phyloP scores from a whole-genome alignment of 2,329 filamentous ascomycete species.

The Sclerotinia subarctica region DNA sequence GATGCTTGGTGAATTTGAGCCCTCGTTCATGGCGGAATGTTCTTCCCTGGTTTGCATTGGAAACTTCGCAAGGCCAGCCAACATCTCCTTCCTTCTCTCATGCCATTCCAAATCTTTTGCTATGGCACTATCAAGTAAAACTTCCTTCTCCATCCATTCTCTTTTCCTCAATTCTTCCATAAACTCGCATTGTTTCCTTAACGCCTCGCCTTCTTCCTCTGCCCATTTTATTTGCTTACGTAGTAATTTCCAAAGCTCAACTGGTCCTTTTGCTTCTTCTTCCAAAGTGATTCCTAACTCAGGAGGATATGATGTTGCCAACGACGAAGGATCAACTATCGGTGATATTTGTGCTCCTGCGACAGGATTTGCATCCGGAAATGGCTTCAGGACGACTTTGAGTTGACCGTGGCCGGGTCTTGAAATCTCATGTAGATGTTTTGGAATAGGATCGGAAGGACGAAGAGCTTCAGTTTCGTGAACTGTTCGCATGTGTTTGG shows the following conservation, averaged over 20 bases:
- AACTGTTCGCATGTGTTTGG: conserved; percentile 98
- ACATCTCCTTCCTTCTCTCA: conserved; percentile 53
- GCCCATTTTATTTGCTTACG: conserved; percentile 70
- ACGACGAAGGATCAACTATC: conserved; percentile 32
- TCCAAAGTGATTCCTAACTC: conserved; percentile 60
- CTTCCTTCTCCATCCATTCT: conserved; percentile 78
- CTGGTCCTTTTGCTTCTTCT: conserved; percentile 60
- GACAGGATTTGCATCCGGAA: conserved; percentile 46
- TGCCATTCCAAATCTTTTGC: conserved; percentile 65
- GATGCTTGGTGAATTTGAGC: neutral
- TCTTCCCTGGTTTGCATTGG: conserved; percentile 28
- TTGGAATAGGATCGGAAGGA: conserved; percentile 71
- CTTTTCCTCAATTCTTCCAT: conserved; percentile 65
- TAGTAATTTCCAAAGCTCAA: conserved; percentile 62
- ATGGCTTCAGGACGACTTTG: conserved; percentile 63
- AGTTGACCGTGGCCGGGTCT: conserved; percentile 46
- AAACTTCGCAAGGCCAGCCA: conserved; percentile 44
- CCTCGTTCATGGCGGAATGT: conserved; percentile 19
- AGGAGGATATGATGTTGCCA: conserved; percentile 36
- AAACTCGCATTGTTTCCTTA: conserved; percentile 62
- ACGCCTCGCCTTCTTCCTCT: conserved; percentile 59
- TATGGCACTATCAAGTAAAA: conserved; percentile 70
- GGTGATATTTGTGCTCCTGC: conserved; percentile 48
- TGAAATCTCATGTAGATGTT: conserved; percentile 55
- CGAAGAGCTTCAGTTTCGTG: conserved; percentile 93